Evolutionary conservation across 768 basidiomycete genomes (phyloP).

Genomic region (Hypholoma sublateritium): DNA sequence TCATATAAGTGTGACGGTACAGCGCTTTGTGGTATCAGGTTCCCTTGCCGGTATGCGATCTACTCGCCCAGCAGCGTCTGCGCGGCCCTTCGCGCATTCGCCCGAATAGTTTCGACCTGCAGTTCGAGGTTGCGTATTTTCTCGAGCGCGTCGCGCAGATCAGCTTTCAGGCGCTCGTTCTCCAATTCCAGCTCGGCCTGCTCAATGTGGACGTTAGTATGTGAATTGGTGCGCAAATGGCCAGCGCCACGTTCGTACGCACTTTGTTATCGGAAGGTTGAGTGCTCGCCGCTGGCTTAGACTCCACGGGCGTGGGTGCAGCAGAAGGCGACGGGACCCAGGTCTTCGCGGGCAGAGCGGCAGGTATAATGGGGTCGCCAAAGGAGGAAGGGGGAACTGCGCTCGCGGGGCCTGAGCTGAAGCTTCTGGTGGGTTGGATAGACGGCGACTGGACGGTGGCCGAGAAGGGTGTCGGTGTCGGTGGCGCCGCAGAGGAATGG

Average conservation of each 20-base stretch:
- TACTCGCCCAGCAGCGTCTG: constrained; percentile 50
- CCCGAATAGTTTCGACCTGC: constrained; percentile 72
- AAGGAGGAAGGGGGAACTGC: background rate
- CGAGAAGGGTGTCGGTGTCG: constrained; percentile 26
- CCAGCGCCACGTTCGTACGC: background rate
- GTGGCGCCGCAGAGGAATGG: constrained; percentile 20
- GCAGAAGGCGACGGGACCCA: constrained; percentile 25
- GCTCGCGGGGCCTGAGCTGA: constrained; percentile 18
- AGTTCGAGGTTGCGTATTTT: constrained; percentile 83
- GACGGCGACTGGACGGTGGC: constrained; percentile 36
- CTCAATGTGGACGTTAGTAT: background rate
- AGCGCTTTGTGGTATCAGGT: background rate
- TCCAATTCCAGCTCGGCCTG: constrained; percentile 43
- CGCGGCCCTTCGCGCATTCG: constrained; percentile 77
- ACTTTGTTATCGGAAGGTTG: constrained; percentile 21
- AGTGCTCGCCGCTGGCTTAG: constrained; percentile 19
- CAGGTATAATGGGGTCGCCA: background rate
- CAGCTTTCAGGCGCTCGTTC: constrained; percentile 58
- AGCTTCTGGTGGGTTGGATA: constrained; percentile 32
- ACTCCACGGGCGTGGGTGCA: constrained; percentile 14
- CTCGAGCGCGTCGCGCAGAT: constrained; percentile 78
- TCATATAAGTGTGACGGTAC: background rate
- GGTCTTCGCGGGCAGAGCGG: background rate
- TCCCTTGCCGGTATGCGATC: background rate
- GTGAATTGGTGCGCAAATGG: background rate